phyloP scores from a whole-genome alignment of 257 asterid genomes.

The Salvia hispanica region DNA sequence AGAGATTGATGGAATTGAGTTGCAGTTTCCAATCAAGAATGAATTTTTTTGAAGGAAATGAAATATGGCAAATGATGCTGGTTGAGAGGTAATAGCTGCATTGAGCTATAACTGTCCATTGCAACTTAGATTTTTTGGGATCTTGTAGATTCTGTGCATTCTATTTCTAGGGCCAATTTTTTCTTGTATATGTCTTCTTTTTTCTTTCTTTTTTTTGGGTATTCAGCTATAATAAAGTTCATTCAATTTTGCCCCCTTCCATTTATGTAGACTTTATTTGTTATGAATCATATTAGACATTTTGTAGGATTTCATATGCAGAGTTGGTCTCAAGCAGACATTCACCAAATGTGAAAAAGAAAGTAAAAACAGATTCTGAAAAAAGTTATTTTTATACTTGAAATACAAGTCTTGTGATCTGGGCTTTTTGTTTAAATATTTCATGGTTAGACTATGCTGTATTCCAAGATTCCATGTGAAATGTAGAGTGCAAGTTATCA shows the following conservation, averaged over 20 bases:
- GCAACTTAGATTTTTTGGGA: not conserved
- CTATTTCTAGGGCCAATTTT: slow-evolving; percentile 41
- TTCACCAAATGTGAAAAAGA: not conserved
- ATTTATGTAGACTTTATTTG: not conserved
- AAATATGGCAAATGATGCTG: slow-evolving; percentile 22
- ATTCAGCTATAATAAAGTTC: slow-evolving; percentile 32
- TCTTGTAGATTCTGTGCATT: slow-evolving; percentile 26
- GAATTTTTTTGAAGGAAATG: slow-evolving; percentile 27
- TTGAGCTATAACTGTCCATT: not conserved
- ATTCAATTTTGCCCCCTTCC: slow-evolving; percentile 35
- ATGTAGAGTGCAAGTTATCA: slow-evolving; percentile 55
- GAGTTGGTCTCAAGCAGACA: not conserved
- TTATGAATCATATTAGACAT: not conserved
- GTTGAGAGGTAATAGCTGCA: slow-evolving; percentile 28
- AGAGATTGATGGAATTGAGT: slow-evolving; percentile 29
- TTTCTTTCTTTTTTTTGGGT: not conserved
- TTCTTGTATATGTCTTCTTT: slow-evolving; percentile 46
- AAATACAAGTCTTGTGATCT: slow-evolving; percentile 33
- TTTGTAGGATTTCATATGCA: not conserved
- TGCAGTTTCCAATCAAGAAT: slow-evolving; percentile 20
- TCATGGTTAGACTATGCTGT: slow-evolving; percentile 28
- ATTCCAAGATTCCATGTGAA: slow-evolving; percentile 41
- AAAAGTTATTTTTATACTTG: slow-evolving; percentile 28
- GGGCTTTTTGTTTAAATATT: slow-evolving; percentile 27
- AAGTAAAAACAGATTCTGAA: not conserved